Base-by-base conservation (phyloP, 2,329 filamentous ascomycete species). In the Arthrobotrys entomopaga region DNA sequence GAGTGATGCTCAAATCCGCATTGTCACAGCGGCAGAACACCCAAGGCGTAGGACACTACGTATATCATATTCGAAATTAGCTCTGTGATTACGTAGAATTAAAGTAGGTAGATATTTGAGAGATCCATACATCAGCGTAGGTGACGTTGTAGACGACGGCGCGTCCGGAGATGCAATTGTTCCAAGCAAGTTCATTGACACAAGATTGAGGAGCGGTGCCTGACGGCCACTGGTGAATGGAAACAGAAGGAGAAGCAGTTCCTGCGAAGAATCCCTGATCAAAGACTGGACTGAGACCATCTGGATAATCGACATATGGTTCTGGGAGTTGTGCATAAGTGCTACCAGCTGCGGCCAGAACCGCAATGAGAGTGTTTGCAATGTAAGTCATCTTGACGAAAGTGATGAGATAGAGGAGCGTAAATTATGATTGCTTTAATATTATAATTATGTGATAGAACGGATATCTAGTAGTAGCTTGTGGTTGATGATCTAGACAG, bases 121-220 rank as follows among this genome's bases (percentile, higher is more conserved):
- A 11, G 10, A 24, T 43, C 49, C 49, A 13, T 57, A 69, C 65
- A 57, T 69, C 65, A 10, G 29, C 34, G 10, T 69, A 69, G 5
- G 65, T 69, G 11, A 69, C 57, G 20, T 69, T 69, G 29, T 69
- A 69, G 5, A 69, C 65, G 26, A 69, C 57, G 16, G 65, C 56
- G 16, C 50, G 65, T 2, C 65, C 65, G 11, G 65, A 63, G 22
- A 26, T n/a, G 16, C 65, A 69, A 40, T 50, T 63, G 26, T 69
- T 69, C 65, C 49, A 69, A 1, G 56, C 65, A 50, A 69, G 65
- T 20, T 69, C 65, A n/a, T 69, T 69, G 22, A 69, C 65, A 48
- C 57, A 69, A 10, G 65, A 57, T 52, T 61, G 65, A n/a, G 65
- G 65, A 15, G 65, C 65, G 11, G 54, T 69, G 1, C 65, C 65